These are phyloP conservation scores for Gliomastix tumulicola DNA, from an alignment of 2,329 filamentous ascomycete species.

Conservation along the genomic window DNA sequence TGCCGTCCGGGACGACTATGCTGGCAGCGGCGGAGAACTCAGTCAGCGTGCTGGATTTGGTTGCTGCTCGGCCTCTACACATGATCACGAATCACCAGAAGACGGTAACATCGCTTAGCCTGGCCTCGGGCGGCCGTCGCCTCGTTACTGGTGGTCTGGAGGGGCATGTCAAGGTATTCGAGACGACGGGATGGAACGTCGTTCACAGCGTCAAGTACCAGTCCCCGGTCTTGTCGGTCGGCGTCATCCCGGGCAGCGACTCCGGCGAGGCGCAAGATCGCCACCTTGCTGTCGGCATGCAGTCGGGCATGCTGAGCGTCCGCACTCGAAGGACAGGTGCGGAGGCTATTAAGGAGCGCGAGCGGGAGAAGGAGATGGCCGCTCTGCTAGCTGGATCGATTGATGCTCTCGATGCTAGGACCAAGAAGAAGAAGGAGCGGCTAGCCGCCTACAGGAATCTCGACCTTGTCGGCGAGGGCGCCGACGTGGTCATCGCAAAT, in stretches of 20 bases:
- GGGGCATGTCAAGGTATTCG: conserved; percentile 95
- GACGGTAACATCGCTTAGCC: conserved; percentile 81
- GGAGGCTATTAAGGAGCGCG: conserved; percentile 68
- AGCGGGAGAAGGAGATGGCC: conserved; percentile 79
- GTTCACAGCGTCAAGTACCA: conserved; percentile 94
- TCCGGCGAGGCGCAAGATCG: conserved; percentile 62
- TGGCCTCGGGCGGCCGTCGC: conserved; percentile 73
- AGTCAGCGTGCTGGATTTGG: conserved; percentile 86
- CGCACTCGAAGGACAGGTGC: conserved; percentile 81
- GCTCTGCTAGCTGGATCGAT: conserved; percentile 72
- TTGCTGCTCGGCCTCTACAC: conserved; percentile 81
- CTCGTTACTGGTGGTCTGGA: conserved; percentile 86
- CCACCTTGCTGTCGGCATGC: conserved; percentile 91
- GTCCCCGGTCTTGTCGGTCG: conserved; percentile 79
- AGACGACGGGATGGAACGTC: conserved; percentile 91
- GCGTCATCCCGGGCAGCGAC: conserved; percentile 50
- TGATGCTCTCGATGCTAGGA: conserved; percentile 67
- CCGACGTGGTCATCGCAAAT: conserved; percentile 83
- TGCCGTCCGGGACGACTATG: conserved; percentile 80
- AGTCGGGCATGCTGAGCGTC: conserved; percentile 85
- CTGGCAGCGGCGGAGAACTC: conserved; percentile 79
- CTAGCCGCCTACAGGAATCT: conserved; percentile 44
- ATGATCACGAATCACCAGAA: conserved; percentile 94
- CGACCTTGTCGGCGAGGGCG: conserved; percentile 76
- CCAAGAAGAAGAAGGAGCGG: conserved; percentile 60